These are phyloP conservation scores for Fusarium algeriense DNA, from an alignment of 2,329 filamentous ascomycete genomes.

Conservation along the genomic window DNA sequence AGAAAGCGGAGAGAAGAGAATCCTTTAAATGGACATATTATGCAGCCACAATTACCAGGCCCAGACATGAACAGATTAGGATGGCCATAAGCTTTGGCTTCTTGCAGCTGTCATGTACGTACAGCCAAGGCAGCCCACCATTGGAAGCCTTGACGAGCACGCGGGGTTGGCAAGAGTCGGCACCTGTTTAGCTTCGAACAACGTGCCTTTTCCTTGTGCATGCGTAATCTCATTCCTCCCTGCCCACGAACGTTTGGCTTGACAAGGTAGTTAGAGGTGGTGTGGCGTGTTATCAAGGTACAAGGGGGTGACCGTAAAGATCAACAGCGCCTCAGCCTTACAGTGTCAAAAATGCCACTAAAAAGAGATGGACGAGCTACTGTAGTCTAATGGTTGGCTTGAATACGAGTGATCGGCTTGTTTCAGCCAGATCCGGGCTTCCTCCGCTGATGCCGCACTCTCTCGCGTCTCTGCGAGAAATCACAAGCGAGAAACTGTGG, in stretches of 20 bases:
- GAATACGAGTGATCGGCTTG: background rate
- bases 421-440: background rate
- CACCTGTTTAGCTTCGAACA: background rate
- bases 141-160: background rate
- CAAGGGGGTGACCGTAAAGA: background rate
- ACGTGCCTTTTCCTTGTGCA: background rate
- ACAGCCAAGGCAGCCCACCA: background rate
- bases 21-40: slow-evolving; percentile 11
- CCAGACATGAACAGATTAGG: background rate
- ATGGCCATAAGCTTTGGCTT: background rate
- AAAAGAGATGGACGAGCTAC: background rate
- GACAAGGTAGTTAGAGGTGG: background rate
- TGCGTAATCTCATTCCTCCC: background rate
- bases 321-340: slow-evolving; percentile 1
- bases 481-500: background rate
- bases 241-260: background rate
- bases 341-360: background rate
- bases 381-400: background rate
- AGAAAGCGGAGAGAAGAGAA: slow-evolving; percentile 48
- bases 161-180: slow-evolving; percentile 2
- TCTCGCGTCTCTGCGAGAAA: background rate
- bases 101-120: slow-evolving; percentile 7
- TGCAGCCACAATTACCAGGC: background rate
- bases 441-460: background rate
- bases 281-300: slow-evolving; percentile 2